Base-by-base conservation (phyloP, 2,329 filamentous ascomycete genomes). In the Nemania bipapillata region DNA sequence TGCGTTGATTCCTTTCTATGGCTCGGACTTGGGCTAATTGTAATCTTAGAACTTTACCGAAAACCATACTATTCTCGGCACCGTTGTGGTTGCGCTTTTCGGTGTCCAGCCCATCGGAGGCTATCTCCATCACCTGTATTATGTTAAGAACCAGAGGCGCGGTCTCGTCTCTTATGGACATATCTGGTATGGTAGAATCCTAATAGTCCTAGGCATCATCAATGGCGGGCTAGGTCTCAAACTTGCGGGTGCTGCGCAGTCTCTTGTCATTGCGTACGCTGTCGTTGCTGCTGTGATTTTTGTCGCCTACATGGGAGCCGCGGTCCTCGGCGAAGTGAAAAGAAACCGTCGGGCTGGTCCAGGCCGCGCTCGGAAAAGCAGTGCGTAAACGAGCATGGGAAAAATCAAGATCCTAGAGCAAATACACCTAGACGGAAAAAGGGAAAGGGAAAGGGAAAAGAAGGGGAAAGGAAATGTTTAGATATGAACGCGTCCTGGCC, bases 221-320 rank as follows among this genome's bases (percentile, higher is more conserved):
- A 91, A 91, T 73, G 89, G 89, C 63, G 89, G 89, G 0, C 77
- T 91, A 3, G 89, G 89, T 3, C 79, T 91, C 30, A 69, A 84
- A 70, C 80, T 89, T 17, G 81, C 86, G 0, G 70, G 73, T 17
- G 82, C 83, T 0, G 71, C 78, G 0, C 77, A 69, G 2, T 74
- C 77, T 11, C 83, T 84, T 52, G 77, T 86, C 60, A 83, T 87
- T 55, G 86, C 84, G 0, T 91, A 90, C 77, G 79, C 83, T 0
- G 84, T 90, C 4, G 79, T 90, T 28, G 82, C 87, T 0, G 86
- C 79, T 8, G 72, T 89, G 9, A 74, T 87, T 24, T 82, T 80
- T 47, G 47, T 82, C 4, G 66, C 80, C 3, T 90, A 89, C 73
- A 62, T 70, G 0, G 70, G 28, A 9, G 53, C 64, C 15, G 71